These are phyloP conservation scores for Ulota crispa DNA, from an alignment of 225 moss, liverwort and hornwort genomes.

Conservation along the genomic window DNA sequence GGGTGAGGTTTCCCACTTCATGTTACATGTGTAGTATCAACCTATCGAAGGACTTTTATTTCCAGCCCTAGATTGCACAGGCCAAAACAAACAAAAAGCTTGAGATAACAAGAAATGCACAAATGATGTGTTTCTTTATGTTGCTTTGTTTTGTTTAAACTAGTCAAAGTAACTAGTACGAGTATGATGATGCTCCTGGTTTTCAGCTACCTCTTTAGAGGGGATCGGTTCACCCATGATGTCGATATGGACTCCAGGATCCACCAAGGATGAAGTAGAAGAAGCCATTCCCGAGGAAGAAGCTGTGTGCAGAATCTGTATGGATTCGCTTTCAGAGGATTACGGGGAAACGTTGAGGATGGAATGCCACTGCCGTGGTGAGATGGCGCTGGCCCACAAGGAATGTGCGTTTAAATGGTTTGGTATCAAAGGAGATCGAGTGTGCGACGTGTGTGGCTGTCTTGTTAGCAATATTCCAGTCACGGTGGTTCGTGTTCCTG, in stretches of 20 bases:
- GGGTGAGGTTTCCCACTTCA: not conserved
- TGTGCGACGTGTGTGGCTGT: slow-evolving; percentile 62
- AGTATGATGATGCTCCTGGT: not conserved
- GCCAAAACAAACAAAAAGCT: not conserved
- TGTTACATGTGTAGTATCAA: not conserved
- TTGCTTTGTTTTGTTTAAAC: not conserved
- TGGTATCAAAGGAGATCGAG: slow-evolving; percentile 58
- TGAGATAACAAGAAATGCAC: not conserved
- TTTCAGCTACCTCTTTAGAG: not conserved
- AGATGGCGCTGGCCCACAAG: slow-evolving; percentile 58
- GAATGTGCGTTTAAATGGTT: slow-evolving; percentile 70
- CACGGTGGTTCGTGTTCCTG: slow-evolving; percentile 48
- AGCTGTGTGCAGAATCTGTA: slow-evolving; percentile 61
- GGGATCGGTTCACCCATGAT: not conserved
- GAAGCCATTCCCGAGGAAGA: slow-evolving; percentile 61
- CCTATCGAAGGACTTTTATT: not conserved
- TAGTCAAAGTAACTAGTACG: not conserved
- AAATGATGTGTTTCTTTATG: no score
- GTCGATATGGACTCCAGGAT: slow-evolving; percentile 28
- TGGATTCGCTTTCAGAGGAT: slow-evolving; percentile 56
- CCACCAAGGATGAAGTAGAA: slow-evolving; percentile 40
- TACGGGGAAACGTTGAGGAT: slow-evolving; percentile 62
- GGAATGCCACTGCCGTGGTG: slow-evolving; percentile 59
- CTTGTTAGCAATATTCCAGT: slow-evolving; percentile 56
- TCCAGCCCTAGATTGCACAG: not conserved